Base-by-base conservation (phyloP, 306 rosid species). In the Pueraria montana region DNA sequence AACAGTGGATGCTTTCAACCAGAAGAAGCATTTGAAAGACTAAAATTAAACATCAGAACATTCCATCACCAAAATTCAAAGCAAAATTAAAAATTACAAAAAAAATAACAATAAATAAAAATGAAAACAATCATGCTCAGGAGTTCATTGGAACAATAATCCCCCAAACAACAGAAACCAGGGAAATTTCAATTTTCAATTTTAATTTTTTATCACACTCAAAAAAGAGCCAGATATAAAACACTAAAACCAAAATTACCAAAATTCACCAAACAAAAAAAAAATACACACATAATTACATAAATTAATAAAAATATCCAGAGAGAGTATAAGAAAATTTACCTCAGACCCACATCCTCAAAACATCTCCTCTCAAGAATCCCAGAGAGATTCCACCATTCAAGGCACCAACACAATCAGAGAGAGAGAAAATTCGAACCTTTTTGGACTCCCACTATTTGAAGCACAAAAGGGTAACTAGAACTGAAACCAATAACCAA, bases 311-410 rank as follows among this genome's bases (percentile, higher is more conserved):
- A 82, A 91, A 84, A 48, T 26, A 71, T 14, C 36, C 23, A 84
- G 84, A 85, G 55, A 80, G 67, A 81, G 79, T 70, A 68, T 52
- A 73, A 62, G 84, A 12, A 75, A 84, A 89, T 76, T 86, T 92
- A 96, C 98, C 99, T 92, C 91, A 94, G 81, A 88, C 94, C 91
- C 91, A 91, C 97, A 89, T 90, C 92, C 83, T 86, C 85, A 32
- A 40, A 81, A 81, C 83, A 82, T 65, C 84, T 73, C 59, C 43
- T 65, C 66, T 86, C 80, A 81, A 88, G 88, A 88, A 91, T 86
- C 92, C 83, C 64, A 79, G 32, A 72, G 13, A 86, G 88, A 89
- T 84, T 89, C 84, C 85, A 80, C 90, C 92, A 90, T 87, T 84
- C 80, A 87, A 86, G 70, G 32, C 34, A 78, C 67, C 76, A 84